These are phyloP conservation scores for Moesziomyces parantarcticus DNA, from an alignment of 1,284 basidiomycete species.

Conservation along the genomic window DNA sequence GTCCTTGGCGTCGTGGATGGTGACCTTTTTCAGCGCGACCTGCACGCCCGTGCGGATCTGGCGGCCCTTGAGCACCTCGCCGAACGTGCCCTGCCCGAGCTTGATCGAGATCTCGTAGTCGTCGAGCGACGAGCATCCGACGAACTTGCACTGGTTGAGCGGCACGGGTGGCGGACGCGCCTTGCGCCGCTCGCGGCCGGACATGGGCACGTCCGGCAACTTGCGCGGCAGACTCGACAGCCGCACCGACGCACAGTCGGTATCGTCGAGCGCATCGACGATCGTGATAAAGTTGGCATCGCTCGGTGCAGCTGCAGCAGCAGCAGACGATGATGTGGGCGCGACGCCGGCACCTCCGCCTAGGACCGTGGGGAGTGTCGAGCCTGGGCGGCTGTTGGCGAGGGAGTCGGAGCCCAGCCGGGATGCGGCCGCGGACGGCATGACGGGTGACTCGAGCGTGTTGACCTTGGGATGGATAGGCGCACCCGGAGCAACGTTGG, in stretches of 20 bases:
- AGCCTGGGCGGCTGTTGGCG: conserved; percentile 12
- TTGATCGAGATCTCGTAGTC: conserved; percentile 63
- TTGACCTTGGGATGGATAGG: conserved; percentile 27
- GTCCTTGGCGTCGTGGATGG: conserved; percentile 95
- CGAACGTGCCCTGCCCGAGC: conserved; percentile 65
- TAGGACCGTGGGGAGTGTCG: conserved; percentile 6
- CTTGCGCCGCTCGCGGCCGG: conserved; percentile 38
- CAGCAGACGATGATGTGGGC: not conserved
- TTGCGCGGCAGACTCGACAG: conserved; percentile 41
- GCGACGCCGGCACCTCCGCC: not conserved
- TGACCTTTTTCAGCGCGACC: conserved; percentile 92
- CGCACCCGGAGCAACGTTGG: conserved; percentile 31
- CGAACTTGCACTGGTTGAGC: conserved; percentile 55
- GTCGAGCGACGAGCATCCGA: conserved; percentile 60
- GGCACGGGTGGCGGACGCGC: conserved; percentile 37
- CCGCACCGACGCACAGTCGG: conserved; percentile 19
- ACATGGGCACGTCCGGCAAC: conserved; percentile 1
- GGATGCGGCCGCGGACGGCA: conserved; percentile 8
- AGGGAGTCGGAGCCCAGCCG: conserved; percentile 16
- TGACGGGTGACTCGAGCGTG: conserved; percentile 28
- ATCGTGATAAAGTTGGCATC: conserved; percentile 17
- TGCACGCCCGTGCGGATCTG: conserved; percentile 71
- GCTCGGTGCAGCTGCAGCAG: conserved; percentile 1
- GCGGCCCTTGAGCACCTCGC: conserved; percentile 68
- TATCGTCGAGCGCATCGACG: conserved; percentile 37